Conservation (phyloP, 2,329 filamentous ascomycete genomes). For the Aspergillus sp. region DNA sequence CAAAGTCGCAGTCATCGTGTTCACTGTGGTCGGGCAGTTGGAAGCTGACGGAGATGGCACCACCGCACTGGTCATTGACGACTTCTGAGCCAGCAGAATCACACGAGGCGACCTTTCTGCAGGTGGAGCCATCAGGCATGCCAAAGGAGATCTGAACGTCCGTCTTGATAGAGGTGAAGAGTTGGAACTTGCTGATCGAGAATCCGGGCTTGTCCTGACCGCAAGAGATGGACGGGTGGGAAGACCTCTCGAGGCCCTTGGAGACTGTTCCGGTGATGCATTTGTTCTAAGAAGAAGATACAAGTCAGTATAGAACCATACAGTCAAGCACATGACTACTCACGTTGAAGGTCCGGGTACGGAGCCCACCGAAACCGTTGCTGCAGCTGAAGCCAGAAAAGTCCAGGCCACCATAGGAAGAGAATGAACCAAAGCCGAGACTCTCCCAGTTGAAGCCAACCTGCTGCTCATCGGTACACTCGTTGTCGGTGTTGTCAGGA, state of each 20-base stretch:
- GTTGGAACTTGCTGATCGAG: conserved; percentile 74
- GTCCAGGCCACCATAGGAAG: conserved; percentile 70
- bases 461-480: conserved; percentile 73
- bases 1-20: conserved; percentile 69
- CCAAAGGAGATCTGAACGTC: conserved; percentile 84
- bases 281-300: conserved; percentile 52
- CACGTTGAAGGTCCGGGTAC: conserved; percentile 18
- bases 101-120: conserved; percentile 77
- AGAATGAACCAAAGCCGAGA: conserved; percentile 65
- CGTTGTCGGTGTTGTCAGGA: conserved; percentile 75
- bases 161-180: conserved; percentile 74
- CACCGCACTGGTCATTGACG: conserved; percentile 88
- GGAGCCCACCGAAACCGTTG: conserved; percentile 53
- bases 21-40: conserved; percentile 60
- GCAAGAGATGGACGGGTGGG: conserved; percentile 65
- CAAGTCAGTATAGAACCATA: background rate
- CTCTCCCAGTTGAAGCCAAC: conserved; percentile 73
- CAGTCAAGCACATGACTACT: background rate
- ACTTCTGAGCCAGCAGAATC: conserved; percentile 69
- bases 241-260: conserved; percentile 33
- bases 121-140: conserved; percentile 80
- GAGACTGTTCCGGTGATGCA: conserved; percentile 62
- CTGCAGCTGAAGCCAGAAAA: conserved; percentile 76
- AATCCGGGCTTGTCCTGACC: conserved; percentile 63
- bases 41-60: conserved; percentile 80